These are phyloP conservation scores for Avicennia marina DNA, from an alignment of 257 asterid species.

Conservation along the genomic window DNA sequence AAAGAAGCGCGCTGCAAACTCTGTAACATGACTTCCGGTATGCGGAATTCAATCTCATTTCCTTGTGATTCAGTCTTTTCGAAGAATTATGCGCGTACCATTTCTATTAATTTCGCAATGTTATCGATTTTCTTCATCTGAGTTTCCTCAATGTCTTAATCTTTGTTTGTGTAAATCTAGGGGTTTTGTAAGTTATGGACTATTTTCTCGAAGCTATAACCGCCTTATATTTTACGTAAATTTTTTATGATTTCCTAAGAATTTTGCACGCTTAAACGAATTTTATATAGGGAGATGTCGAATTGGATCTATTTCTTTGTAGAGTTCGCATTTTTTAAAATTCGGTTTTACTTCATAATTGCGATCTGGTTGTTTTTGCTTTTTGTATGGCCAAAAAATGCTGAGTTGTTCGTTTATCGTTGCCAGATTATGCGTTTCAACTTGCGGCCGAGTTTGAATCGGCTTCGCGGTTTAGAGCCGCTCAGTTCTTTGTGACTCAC, in stretches of 20 bases:
- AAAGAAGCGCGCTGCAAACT: background rate
- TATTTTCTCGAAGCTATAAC: too few relatives aligned
- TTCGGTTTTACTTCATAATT: background rate
- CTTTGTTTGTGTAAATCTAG: background rate
- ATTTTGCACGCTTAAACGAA: background rate
- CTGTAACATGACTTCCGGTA: constrained; percentile 45
- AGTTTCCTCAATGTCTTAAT: background rate
- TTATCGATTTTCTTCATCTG: constrained; percentile 8
- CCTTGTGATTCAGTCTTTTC: background rate
- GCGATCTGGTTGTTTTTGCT: background rate
- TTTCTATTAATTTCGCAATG: constrained; percentile 11
- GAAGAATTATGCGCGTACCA: background rate
- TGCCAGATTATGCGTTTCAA: constrained; percentile 48
- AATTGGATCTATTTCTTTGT: background rate
- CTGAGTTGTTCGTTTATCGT: constrained; percentile 4
- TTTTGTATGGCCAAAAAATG: background rate
- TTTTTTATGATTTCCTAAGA: background rate
- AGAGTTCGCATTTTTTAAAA: background rate
- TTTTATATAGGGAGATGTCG: constrained; percentile 9
- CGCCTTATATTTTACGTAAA: background rate
- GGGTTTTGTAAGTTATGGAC: background rate
- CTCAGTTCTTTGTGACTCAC: constrained; percentile 65
- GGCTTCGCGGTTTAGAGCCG: constrained; percentile 61
- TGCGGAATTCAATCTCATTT: background rate
- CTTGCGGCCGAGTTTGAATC: constrained; percentile 77